Evolutionary conservation across 202 grass and related monocot genomes (phyloP), one percentile per base, ranked within the genome.

Genomic region (Zoysia matrella): DNA sequence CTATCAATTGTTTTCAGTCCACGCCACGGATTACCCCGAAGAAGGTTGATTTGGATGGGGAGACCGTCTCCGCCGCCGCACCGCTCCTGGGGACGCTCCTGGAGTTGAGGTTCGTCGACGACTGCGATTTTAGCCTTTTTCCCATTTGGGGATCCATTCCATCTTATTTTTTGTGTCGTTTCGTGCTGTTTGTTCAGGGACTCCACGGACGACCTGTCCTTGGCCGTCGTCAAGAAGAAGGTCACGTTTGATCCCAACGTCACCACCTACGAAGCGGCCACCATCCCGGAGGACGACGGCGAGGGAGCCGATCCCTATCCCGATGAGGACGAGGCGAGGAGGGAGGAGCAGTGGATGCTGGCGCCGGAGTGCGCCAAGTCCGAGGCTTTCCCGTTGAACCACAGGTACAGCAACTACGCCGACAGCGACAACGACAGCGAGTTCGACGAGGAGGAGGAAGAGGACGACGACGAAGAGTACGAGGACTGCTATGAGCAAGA

Each of bases 241-340:
- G 96, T 99, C 72, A 99, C 91, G 41, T 99, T 99, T 65, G 96
- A 96, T 79, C 79, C 92, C 18, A 99, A 94, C 64, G 87, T 99
- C 42, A 99, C 77, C 45, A 93, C 89, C 14, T 99, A 89, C 72
- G 96, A 96, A 82, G 69, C 63, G 14, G 79, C 66, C 1, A 4
- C 43, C 65, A 84, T 83, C 74, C 73, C 84, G 1, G 89, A 92
- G 55, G 83, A 80, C 11, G 78, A 91, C 15, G 76, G 76, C 49
- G 89, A 84, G 47, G 89, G 15, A 14, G 46, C 60, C 54, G 40
- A 65, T 61, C 36, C 67, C 22, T 30, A 30, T 30, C 22, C 22
- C 47, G 77, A 65, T 10, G 72, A 65, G 2, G 76, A 75, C 58
- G 84, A 74, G 43, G 74, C 14, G 5, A 80, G 14, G 15, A 75